Evolutionary conservation across 768 basidiomycete species (phyloP), one percentile per base, ranked within the genome.

Genomic region (Trametes cubensis): DNA sequence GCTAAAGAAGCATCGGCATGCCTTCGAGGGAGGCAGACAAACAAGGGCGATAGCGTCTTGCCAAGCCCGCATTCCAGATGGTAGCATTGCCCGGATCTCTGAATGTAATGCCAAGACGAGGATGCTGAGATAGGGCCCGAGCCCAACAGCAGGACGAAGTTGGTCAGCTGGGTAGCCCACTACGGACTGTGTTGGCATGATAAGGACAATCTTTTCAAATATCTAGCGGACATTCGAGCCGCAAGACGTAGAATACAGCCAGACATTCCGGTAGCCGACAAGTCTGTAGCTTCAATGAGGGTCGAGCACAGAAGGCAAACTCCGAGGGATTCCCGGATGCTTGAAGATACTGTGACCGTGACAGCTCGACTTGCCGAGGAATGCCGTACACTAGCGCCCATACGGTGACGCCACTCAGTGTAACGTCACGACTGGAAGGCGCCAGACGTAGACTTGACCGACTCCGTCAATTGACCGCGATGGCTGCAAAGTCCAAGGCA

Each of bases 401-500:
- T 6, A 1, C 11, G 2, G 42, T 44, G 42, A 44, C 42, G 2
- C 10, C 2, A 11, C 6, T 34, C 5, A 34, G 34, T 34, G 34
- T 34, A 34, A 34, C 34, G 45, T 46, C 45, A 46, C 45, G n/a
- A 6, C 23, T 46, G 45, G 8, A 23, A 5, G 4, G 44, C 26
- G 25, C 47, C 21, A 28, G 28, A 4, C 48, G 39, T 15, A 25
- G 38, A 15, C 39, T 60, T 34, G n/a, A 26, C 46, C 39, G 42
- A 40, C 45, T n/a, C 47, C 50, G 48, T 34, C 51, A 38, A 26
- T 38, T 34, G 53, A 38, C 64, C 54, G 59, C 63, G 55, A 88
- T 88, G 87, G 86, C 85, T 56, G 74, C 72, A 58, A 87, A 86
- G 69, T 74, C 80, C 39, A 88, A 88, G 76, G 85, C 84, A 66